A percentile compares a stretch with the other conserved stretches of the same genome.
Conservation (phyloP, 2,329 filamentous ascomycete species). For the Gaeumannomyces tritici region DNA sequence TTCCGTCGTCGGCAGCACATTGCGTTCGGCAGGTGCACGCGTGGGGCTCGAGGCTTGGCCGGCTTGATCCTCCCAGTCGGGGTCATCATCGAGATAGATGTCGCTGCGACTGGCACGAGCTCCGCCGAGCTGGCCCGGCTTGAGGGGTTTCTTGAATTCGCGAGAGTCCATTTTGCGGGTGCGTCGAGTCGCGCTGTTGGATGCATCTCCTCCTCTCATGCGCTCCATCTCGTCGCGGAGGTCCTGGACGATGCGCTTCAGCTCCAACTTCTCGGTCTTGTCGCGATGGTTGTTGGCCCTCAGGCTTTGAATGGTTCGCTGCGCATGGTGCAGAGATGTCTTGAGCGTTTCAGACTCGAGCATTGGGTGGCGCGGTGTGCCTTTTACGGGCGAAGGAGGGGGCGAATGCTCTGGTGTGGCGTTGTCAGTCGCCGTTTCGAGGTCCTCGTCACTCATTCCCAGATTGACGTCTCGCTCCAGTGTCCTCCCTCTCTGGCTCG, state of each 20-base stretch:
- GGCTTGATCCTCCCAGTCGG: slow-evolving; percentile 79
- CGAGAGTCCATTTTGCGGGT: slow-evolving; percentile 54
- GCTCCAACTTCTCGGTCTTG: slow-evolving; percentile 96
- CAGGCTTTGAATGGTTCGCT: slow-evolving; percentile 92
- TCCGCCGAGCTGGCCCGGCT: slow-evolving; percentile 63
- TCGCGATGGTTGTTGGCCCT: slow-evolving; percentile 93
- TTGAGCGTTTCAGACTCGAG: slow-evolving; percentile 95
- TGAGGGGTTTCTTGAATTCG: slow-evolving; percentile 65
- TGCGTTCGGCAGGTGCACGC: slow-evolving; percentile 23
- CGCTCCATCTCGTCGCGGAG: slow-evolving; percentile 84
- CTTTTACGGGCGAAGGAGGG: slow-evolving; percentile 81
- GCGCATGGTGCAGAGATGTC: slow-evolving; percentile 87
- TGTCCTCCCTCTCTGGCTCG: slow-evolving; percentile 58
- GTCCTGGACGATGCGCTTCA: slow-evolving; percentile 91
- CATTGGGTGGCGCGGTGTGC: slow-evolving; percentile 79
- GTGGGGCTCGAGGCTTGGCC: slow-evolving; percentile 49
- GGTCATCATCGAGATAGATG: slow-evolving; percentile 70
- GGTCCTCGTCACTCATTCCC: slow-evolving; percentile 50
- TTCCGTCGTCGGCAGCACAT: slow-evolving; percentile 17
- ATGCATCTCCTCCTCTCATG: slow-evolving; percentile 45
- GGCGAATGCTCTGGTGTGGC: slow-evolving; percentile 83
- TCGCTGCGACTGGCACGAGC: slow-evolving; percentile 68
- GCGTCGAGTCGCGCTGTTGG: slow-evolving; percentile 41
- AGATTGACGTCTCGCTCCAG: slow-evolving; percentile 54
- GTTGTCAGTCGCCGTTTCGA: slow-evolving; percentile 57